Conservation (phyloP, 2,329 filamentous ascomycete species). For the Neopestalotiopsis clavispora region DNA sequence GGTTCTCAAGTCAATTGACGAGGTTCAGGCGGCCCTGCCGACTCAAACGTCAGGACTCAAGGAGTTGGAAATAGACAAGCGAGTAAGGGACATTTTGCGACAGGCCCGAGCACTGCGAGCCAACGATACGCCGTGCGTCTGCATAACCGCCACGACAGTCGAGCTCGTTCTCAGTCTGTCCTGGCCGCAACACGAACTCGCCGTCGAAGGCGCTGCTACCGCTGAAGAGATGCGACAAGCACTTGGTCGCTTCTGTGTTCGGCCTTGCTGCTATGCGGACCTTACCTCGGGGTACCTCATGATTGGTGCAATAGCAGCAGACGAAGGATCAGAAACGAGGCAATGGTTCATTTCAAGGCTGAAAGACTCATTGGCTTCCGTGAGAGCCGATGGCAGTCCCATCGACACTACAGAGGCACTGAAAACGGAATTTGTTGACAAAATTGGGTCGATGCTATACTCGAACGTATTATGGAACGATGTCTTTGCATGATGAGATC, state of each 20-base stretch:
- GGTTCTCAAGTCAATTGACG: background rate
- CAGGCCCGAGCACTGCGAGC: background rate
- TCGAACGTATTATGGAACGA: background rate
- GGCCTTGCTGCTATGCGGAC: conserved; percentile 28
- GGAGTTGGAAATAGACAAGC: background rate
- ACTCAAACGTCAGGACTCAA: background rate
- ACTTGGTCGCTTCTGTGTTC: conserved; percentile 20
- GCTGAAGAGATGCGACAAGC: conserved; percentile 25
- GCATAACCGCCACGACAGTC: conserved; percentile 20
- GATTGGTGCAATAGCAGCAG: conserved; percentile 29
- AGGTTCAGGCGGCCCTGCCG: background rate
- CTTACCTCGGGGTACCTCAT: conserved; percentile 30
- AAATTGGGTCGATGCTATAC: background rate
- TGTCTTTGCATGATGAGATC: background rate
- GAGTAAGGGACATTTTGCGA: background rate
- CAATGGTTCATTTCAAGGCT: conserved; percentile 28
- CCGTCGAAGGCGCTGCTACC: conserved; percentile 19
- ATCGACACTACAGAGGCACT: background rate
- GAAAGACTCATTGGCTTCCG: conserved; percentile 15
- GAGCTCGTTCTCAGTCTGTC: conserved; percentile 29
- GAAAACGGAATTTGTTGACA: background rate
- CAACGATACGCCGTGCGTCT: conserved; percentile 1
- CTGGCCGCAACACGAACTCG: conserved; percentile 16
- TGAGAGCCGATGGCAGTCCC: background rate
- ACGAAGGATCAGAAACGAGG: conserved; percentile 23